phyloP scores from a whole-genome alignment of 2,329 filamentous ascomycete genomes.

The Penicillium sp. region DNA sequence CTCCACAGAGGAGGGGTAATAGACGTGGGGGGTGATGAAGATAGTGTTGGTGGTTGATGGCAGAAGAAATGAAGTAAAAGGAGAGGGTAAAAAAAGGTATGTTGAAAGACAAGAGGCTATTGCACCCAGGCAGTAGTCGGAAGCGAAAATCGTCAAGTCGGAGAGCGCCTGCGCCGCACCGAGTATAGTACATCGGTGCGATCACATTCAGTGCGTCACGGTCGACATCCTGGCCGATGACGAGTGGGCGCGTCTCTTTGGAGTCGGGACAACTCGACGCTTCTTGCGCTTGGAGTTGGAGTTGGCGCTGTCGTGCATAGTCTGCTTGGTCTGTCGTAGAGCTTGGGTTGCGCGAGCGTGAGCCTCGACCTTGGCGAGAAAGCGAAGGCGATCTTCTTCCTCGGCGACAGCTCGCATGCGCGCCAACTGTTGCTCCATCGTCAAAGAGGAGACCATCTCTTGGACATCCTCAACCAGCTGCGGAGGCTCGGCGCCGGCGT shows the following conservation, averaged over 20 bases:
- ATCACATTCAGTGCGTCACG: neutral
- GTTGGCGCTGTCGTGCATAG: conserved; percentile 25
- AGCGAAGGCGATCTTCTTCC: conserved; percentile 40
- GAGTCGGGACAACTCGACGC: conserved; percentile 28
- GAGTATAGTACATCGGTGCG: neutral
- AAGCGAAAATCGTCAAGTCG: conserved; percentile 16
- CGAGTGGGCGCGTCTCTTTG: conserved; percentile 31
- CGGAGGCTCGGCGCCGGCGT: conserved; percentile 26
- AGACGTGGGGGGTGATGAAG: neutral
- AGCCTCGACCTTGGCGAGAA: conserved; percentile 44
- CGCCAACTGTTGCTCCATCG: conserved; percentile 44
- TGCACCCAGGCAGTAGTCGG: conserved; percentile 1
- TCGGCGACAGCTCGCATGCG: conserved; percentile 38
- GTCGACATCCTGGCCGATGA: conserved; percentile 19
- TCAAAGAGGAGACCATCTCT: conserved; percentile 30
- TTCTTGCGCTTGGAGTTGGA: conserved; percentile 30
- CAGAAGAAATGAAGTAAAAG: neutral
- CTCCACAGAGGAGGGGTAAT: conserved; percentile 1
- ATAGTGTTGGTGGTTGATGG: neutral
- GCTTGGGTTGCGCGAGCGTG: conserved; percentile 45
- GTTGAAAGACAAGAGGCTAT: conserved; percentile 9
- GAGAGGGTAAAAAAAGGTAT: neutral
- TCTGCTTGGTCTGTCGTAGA: conserved; percentile 37
- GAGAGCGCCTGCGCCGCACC: conserved; percentile 26
- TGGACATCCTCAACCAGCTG: conserved; percentile 33